These are phyloP conservation scores for Solanum rostratum DNA, from an alignment of 257 asterid genomes.

Conservation along the genomic window DNA sequence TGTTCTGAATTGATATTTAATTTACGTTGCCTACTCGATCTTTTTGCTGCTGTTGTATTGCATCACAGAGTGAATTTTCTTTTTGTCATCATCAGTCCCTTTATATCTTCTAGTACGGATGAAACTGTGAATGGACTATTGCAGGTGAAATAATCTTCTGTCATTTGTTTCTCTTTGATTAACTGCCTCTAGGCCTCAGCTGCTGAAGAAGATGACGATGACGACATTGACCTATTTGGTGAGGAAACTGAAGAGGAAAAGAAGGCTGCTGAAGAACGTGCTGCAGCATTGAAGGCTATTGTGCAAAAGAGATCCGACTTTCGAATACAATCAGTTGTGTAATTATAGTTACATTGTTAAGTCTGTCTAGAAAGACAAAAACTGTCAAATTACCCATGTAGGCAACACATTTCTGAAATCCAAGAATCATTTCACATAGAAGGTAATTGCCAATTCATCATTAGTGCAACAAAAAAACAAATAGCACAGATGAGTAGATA, in stretches of 20 bases:
- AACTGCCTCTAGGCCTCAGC: slow-evolving; percentile 33
- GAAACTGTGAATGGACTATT: neutral
- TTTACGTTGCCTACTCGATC: neutral
- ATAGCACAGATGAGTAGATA: neutral
- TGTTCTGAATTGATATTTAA: neutral
- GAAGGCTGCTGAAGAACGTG: slow-evolving; percentile 83
- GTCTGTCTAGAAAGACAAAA: too few species aligned
- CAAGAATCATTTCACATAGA: neutral
- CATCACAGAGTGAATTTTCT: neutral
- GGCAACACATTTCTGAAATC: neutral
- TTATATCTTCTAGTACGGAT: neutral
- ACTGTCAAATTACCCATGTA: too few species aligned
- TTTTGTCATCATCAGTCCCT: neutral
- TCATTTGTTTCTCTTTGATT: neutral
- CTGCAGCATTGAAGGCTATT: slow-evolving; percentile 67
- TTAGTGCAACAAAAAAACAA: neutral
- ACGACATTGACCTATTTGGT: slow-evolving; percentile 84
- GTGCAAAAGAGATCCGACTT: neutral
- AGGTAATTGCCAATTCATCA: neutral
- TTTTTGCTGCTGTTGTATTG: neutral
- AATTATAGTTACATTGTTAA: too few species aligned
- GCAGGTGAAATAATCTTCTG: neutral
- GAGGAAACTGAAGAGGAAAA: slow-evolving; percentile 98
- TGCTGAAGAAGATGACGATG: slow-evolving; percentile 72
- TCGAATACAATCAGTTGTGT: neutral